Evolutionary conservation across 306 rosid species (phyloP).

Genomic region (Albizia julibrissin): DNA sequence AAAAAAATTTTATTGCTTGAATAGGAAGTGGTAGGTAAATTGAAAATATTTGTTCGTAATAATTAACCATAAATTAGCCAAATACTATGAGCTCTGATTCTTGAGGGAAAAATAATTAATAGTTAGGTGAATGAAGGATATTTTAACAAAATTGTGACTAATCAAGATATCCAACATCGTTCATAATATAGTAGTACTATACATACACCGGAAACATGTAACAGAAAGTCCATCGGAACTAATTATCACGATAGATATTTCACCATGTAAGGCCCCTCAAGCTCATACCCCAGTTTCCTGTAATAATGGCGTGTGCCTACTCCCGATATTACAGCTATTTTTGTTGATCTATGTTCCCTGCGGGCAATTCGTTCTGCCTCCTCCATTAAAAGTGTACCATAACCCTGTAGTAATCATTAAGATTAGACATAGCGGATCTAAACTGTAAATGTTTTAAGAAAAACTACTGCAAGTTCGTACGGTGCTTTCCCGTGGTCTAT

Average conservation of each 20-base stretch:
- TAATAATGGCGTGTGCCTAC: conserved; percentile 96
- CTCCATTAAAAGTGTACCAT: conserved; percentile 97
- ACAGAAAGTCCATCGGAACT: conserved; percentile 43
- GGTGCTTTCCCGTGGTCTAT: not conserved
- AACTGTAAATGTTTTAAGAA: not conserved
- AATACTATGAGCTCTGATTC: not conserved
- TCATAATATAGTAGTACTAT: not conserved
- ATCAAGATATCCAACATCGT: not conserved
- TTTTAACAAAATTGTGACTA: not conserved
- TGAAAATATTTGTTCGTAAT: not conserved
- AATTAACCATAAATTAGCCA: not conserved
- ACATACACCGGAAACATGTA: conserved; percentile 28
- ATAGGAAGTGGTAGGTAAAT: not conserved
- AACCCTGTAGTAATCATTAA: conserved; percentile 59
- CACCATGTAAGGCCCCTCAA: conserved; percentile 99
- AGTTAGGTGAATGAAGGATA: not conserved
- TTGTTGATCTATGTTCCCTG: conserved; percentile 79
- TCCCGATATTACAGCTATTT: conserved; percentile 91
- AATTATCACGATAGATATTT: conserved; percentile 54
- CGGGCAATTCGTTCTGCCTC: conserved; percentile 85
- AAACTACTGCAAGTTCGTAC: not conserved
- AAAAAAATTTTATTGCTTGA: not conserved
- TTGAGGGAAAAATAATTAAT: not conserved
- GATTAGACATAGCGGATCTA: conserved; percentile 5
- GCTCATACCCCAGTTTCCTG: conserved; percentile 88